Evolutionary conservation across 495 filamentous ascomycete species (phyloP).

Genomic region (Penicillium fimorum): DNA sequence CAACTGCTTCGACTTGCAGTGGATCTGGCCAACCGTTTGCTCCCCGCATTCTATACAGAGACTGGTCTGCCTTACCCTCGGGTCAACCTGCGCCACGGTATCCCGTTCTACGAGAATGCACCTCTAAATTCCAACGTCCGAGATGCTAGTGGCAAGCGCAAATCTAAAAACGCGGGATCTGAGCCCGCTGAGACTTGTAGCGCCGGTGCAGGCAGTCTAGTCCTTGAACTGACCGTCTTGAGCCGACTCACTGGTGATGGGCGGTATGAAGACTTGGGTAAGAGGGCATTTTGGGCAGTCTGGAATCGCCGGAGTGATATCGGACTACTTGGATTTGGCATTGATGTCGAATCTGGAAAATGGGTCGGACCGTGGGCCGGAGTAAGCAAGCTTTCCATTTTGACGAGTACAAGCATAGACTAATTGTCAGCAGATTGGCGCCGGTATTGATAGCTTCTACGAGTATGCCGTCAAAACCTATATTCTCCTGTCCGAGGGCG

Average conservation of each 20-base stretch:
- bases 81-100: slow-evolving; percentile 88
- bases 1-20: slow-evolving; percentile 82
- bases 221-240: slow-evolving; percentile 87
- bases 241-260: slow-evolving; percentile 85
- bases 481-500: slow-evolving; percentile 74
- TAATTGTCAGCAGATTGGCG: slow-evolving; percentile 62
- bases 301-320: slow-evolving; percentile 83
- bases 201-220: slow-evolving; percentile 89
- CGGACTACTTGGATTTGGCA: slow-evolving; percentile 85
- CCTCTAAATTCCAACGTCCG: slow-evolving; percentile 52
- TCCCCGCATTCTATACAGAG: slow-evolving; percentile 85
- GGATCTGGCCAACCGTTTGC: slow-evolving; percentile 76
- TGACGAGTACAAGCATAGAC: neutral
- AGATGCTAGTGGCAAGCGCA: slow-evolving; percentile 11
- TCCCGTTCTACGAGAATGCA: slow-evolving; percentile 85
- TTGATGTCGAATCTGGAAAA: slow-evolving; percentile 86
- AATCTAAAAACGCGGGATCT: slow-evolving; percentile 24
- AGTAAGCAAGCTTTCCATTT: slow-evolving; percentile 31
- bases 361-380: slow-evolving; percentile 88
- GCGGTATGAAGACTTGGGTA: slow-evolving; percentile 82
- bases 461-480: slow-evolving; percentile 96
- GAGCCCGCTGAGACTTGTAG: slow-evolving; percentile 96
- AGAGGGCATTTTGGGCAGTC: slow-evolving; percentile 91
- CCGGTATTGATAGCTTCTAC: slow-evolving; percentile 95
- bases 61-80: slow-evolving; percentile 93